These are phyloP conservation scores for Pseudomassariella vexata DNA, from an alignment of 2,329 filamentous ascomycete species.

Conservation along the genomic window DNA sequence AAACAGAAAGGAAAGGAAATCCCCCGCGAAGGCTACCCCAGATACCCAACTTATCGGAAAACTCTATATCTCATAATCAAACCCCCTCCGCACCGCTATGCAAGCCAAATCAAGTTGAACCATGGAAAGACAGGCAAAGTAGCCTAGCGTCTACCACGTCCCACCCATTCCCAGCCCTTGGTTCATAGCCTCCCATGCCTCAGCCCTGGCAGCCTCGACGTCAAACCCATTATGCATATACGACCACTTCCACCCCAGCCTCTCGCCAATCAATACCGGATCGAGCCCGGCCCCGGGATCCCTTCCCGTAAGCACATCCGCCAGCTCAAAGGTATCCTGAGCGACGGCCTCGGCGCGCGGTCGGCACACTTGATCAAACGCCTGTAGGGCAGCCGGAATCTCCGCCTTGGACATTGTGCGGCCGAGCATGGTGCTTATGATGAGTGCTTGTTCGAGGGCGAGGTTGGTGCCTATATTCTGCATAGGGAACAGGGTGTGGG, in stretches of 20 bases:
- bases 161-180: constrained; percentile 9
- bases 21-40: no score
- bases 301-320: constrained; percentile 14
- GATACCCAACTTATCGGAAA: no score
- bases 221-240: constrained; percentile 13
- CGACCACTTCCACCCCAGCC: constrained; percentile 13
- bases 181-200: constrained; percentile 18
- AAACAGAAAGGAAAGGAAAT: no score
- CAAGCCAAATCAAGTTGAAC: no score
- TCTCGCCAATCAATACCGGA: constrained; percentile 9
- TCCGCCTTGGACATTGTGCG: constrained; percentile 13
- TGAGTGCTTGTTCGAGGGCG: constrained; percentile 20
- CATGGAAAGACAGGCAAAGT: no score
- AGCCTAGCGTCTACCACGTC: neutral
- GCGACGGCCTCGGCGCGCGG: constrained; percentile 19
- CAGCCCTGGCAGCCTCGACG: constrained; percentile 10
- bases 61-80: no score
- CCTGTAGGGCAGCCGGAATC: constrained; percentile 18
- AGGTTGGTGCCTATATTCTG: constrained; percentile 12
- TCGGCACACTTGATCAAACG: constrained; percentile 20
- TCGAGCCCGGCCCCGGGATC: constrained; percentile 15
- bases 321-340: constrained; percentile 11
- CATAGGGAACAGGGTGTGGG: constrained; percentile 17
- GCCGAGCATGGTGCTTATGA: constrained; percentile 19
- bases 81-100: no score